These are phyloP conservation scores for Peronospora belbahrii DNA, from an alignment of 352 stramenopile genomes.

Conservation along the genomic window DNA sequence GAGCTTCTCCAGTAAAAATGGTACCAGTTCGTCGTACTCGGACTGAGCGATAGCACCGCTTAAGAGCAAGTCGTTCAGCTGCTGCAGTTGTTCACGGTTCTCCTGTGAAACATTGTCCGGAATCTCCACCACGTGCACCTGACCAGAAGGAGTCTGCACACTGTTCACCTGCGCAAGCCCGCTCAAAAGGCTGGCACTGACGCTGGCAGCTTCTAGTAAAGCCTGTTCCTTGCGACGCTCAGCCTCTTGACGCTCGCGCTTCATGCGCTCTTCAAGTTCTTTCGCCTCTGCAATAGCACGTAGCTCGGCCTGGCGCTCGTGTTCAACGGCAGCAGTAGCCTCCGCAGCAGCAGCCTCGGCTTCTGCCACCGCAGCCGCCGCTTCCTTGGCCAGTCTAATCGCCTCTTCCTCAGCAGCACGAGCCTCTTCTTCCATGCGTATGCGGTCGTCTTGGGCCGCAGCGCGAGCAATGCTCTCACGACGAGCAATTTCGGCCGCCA, in stretches of 20 bases:
- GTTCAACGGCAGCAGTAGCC: conserved; percentile 63
- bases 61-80: conserved; percentile 80
- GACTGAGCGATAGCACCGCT: conserved; percentile 73
- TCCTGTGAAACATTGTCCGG: conserved; percentile 76
- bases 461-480: conserved; percentile 65
- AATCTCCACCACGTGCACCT: conserved; percentile 81
- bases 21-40: conserved; percentile 84
- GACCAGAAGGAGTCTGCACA: conserved; percentile 48
- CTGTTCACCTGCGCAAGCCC: conserved; percentile 77
- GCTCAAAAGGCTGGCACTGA: conserved; percentile 68
- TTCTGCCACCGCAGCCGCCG: conserved; percentile 40
- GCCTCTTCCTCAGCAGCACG: conserved; percentile 72
- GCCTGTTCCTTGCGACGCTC: conserved; percentile 65
- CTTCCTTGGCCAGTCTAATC: conserved; percentile 61
- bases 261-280: conserved; percentile 61
- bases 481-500: conserved; percentile 50
- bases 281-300: conserved; percentile 74
- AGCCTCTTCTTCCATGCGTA: conserved; percentile 74
- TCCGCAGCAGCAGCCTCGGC: conserved; percentile 61
- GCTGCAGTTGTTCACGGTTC: conserved; percentile 79
- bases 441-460: conserved; percentile 46
- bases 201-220: conserved; percentile 50
- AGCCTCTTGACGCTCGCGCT: conserved; percentile 42
- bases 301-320: conserved; percentile 75
- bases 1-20: conserved; percentile 77